phyloP scores from a whole-genome alignment of 495 filamentous ascomycete species.

The Penicillium crystallinum region DNA sequence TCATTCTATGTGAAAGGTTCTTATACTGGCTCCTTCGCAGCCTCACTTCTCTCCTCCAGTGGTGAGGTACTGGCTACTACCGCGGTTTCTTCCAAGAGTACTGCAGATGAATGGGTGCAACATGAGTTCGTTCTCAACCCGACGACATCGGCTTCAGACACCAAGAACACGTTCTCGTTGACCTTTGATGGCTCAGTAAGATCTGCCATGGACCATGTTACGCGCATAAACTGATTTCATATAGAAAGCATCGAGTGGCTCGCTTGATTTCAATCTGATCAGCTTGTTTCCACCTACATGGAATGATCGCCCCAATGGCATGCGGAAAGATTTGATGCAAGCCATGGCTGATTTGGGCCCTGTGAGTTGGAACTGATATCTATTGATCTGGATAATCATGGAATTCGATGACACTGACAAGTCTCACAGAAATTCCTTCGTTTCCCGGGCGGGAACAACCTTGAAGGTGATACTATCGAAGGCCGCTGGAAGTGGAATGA shows the following conservation, averaged over 20 bases:
- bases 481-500: conserved; percentile 65
- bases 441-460: conserved; percentile 63
- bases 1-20: conserved; percentile 54
- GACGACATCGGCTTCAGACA: conserved; percentile 43
- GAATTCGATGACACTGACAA: background rate
- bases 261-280: conserved; percentile 62
- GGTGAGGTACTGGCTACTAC: conserved; percentile 28
- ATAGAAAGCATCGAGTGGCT: conserved; percentile 37
- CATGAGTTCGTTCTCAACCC: conserved; percentile 33
- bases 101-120: conserved; percentile 24
- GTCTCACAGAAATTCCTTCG: conserved; percentile 51
- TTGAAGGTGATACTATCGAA: conserved; percentile 50
- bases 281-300: conserved; percentile 64
- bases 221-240: background rate
- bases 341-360: conserved; percentile 46
- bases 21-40: conserved; percentile 27
- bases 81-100: conserved; percentile 24
- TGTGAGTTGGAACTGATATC: conserved; percentile 9
- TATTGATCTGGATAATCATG: background rate
- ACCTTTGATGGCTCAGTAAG: conserved; percentile 50
- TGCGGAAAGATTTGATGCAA: conserved; percentile 56
- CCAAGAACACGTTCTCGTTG: conserved; percentile 60
- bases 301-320: conserved; percentile 52
- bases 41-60: conserved; percentile 26
- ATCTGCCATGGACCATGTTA: background rate